Percentiles rank a stretch among this genome's conserved stretches.
Evolutionary conservation across 1,284 basidiomycete species (phyloP).

Genomic region (Sanguinoderma infundibulare): DNA sequence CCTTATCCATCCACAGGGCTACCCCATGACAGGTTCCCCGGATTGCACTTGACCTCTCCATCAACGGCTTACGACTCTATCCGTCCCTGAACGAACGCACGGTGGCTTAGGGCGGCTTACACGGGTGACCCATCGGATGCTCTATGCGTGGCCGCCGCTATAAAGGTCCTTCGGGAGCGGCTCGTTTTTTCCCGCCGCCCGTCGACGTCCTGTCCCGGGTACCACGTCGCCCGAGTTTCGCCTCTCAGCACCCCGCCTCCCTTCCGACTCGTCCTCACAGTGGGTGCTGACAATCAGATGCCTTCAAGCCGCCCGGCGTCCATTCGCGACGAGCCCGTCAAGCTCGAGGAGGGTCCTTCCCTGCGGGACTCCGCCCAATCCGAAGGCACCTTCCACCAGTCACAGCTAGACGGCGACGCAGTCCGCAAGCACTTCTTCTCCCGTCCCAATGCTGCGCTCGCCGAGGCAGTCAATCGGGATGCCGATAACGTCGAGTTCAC

Average conservation of each 20-base stretch:
- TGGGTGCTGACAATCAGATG: slow-evolving; percentile 3
- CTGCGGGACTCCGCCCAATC: slow-evolving; percentile 11
- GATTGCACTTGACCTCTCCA: not conserved
- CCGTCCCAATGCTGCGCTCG: slow-evolving; percentile 44
- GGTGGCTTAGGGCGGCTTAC: too few relatives aligned
- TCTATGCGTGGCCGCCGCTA: not conserved
- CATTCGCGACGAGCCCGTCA: slow-evolving; percentile 7
- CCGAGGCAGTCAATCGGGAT: slow-evolving; percentile 55
- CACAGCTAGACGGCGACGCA: slow-evolving; percentile 20
- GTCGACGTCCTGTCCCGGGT: slow-evolving; percentile 6
- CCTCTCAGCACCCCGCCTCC: not conserved
- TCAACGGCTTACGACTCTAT: not conserved
- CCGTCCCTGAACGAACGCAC: not conserved
- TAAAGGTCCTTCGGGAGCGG: not conserved
- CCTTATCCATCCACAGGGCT: not conserved
- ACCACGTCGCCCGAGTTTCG: slow-evolving; percentile 3
- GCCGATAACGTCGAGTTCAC: slow-evolving; percentile 51
- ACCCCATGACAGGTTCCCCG: not conserved
- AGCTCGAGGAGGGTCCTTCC: slow-evolving; percentile 14
- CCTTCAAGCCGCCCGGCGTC: not conserved
- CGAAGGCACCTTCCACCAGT: slow-evolving; percentile 36
- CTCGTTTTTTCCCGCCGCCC: not conserved
- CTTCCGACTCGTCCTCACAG: not conserved
- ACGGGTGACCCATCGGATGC: not conserved
- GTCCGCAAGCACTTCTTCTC: slow-evolving; percentile 47